Conservation (phyloP, 176 grass and related monocot genomes). For the Luzula sylvatica region DNA sequence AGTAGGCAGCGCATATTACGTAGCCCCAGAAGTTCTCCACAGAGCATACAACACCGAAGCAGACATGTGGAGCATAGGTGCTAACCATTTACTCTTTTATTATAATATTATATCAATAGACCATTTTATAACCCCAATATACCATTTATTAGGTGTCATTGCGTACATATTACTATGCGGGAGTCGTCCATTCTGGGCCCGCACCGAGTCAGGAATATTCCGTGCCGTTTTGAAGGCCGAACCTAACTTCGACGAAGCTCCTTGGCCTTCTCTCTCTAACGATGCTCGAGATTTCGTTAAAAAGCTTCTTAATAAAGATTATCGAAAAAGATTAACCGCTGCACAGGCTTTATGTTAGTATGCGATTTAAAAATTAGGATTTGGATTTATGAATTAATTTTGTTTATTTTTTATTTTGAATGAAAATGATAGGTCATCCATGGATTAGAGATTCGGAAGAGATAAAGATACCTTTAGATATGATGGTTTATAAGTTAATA, state of each 20-base stretch:
- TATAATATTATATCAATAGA: too few species aligned
- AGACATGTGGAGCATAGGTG: conserved; percentile 99
- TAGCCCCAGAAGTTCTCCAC: conserved; percentile 97
- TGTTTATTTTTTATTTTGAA: not conserved
- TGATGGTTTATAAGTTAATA: conserved; percentile 93
- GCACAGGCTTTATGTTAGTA: conserved; percentile 89
- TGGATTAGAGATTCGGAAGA: conserved; percentile 78
- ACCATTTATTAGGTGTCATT: too few species aligned
- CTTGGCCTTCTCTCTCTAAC: conserved; percentile 77
- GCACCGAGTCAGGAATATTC: conserved; percentile 97
- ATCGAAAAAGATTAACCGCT: conserved; percentile 96
- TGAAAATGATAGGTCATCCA: conserved; percentile 63
- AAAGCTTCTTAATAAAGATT: conserved; percentile 97
- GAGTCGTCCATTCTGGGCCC: conserved; percentile 91
- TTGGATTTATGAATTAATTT: not conserved
- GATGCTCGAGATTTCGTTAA: conserved; percentile 98
- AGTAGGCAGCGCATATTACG: conserved; percentile 96
- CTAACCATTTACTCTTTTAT: too few species aligned
- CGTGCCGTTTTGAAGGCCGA: conserved; percentile 93
- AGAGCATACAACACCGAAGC: conserved; percentile 86
- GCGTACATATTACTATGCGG: conserved; percentile 97
- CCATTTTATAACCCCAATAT: too few species aligned
- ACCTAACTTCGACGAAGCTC: conserved; percentile 96
- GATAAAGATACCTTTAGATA: conserved; percentile 85
- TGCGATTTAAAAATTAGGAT: too few species aligned